Evolutionary conservation across 345 rosid genomes (phyloP), one percentile per base, ranked within the genome.

Genomic region (Trapa incisa): DNA sequence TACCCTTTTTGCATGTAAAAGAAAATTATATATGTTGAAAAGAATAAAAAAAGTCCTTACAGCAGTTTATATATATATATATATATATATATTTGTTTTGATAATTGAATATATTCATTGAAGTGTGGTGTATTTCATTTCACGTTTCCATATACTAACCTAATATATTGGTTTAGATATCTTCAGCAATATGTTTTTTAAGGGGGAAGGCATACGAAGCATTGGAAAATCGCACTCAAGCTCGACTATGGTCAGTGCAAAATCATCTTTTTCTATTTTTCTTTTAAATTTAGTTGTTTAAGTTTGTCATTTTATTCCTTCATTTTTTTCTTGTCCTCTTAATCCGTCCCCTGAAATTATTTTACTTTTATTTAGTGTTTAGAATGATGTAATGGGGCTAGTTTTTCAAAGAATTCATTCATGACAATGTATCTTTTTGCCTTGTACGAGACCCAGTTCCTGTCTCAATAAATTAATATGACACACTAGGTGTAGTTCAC

Each of bases 191-290:
- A 76, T 94, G 96, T 79, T 94, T 94, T 76, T 70, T 94, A 47
- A 82, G 96, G 82, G 99, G 99, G 58, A 91, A 82, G 85, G 91
- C 97, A 65, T 94, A 82, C 22, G 89, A 89, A 81, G 99, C 96
- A 64, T 77, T 94, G 73, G 93, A 91, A 78, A 94, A 91, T 75
- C 89, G 92, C 71, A 81, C 88, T 6, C 96, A 84, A 71, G 95
- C 97, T 80, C 87, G 90, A 68, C 91, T 73, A 57, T 94, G 97
- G 97, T 94, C 70, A 68, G 88, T 68, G 61, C 17, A 6, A 5
- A 54, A 4, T 6, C 33, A 22, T 22, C 38, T 2, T 32, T 10
- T 32, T 33, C 13, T 32, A 2, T 32, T 16, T 32, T 32, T 58
- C 63, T 35, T 41, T 41, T 41, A 41, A 41, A 41, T 4, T 41